Base-by-base conservation (phyloP, 768 basidiomycete genomes). In the Tricholoma terreum region DNA sequence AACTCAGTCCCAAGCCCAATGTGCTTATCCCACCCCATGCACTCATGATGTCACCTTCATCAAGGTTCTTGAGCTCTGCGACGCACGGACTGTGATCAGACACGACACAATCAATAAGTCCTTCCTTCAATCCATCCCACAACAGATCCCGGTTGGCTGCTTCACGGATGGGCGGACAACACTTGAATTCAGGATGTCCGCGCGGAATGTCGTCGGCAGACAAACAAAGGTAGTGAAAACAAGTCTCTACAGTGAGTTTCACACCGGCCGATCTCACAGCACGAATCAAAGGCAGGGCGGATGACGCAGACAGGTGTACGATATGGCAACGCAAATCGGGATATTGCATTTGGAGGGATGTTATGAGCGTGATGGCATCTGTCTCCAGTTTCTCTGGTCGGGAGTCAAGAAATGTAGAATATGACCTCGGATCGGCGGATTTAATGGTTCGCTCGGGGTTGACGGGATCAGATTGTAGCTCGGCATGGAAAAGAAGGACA, bases 21-120 rank as follows among this genome's bases (percentile, higher is more conserved):
- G 91, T 87, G 59, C 89, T 90, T 61, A 99, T 92, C 0, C 96
- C 96, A 40, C 96, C 96, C 96, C 96, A 98, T 0, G 95, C 92
- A 19, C 75, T 71, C 87, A 97, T 90, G 59, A 98, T 79, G 65
- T 94, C 82, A 1, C 94, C 91, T 42, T 82, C 80, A 27, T 87
- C 86, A 34, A 86, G 69, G 58, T 81, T 82, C 77, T 98, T 99
- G 58, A 99, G 75, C 63, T 86, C 84, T 21, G 83, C 75, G 11
- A 90, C 79, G 71, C 95, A 98, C 14, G 95, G 95, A 61, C 92
- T 94, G 68, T 99, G 96, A 73, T 99, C 96, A 53, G 94, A 96
- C 6, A 98, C 94, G 53, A 98, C 86, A 66, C 82, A 94, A 72
- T 97, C 92, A 63, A 99, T 94, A 40, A 85, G 77, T 2, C 91